Conservation (phyloP, 495 filamentous ascomycete species). For the Lasiosphaeria hispida region DNA sequence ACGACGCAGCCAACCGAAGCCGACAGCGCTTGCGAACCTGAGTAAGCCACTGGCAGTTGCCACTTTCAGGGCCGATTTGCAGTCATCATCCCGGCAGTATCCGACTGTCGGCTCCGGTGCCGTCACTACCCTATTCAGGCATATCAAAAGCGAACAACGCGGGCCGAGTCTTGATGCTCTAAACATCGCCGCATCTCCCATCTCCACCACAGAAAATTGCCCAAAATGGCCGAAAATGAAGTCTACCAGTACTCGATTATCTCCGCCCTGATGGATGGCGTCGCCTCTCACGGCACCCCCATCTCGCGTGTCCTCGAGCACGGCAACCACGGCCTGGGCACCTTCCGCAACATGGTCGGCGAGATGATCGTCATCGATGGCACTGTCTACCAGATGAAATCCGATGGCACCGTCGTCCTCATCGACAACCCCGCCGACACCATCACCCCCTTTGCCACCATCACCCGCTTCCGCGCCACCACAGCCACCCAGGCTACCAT, state of each 20-base stretch:
- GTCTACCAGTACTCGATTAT: conserved; percentile 53
- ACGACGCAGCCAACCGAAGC: too few species aligned
- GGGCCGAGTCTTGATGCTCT: background rate
- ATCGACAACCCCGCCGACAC: conserved; percentile 20
- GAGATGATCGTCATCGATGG: conserved; percentile 53
- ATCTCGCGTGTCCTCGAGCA: conserved; percentile 37
- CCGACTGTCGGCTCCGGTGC: background rate
- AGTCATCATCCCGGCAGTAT: background rate
- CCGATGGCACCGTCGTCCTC: conserved; percentile 34
- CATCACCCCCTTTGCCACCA: conserved; percentile 44
- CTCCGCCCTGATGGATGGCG: conserved; percentile 52
- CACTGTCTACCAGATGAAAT: conserved; percentile 46
- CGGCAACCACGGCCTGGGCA: conserved; percentile 53
- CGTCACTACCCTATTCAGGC: background rate
- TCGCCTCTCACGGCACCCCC: conserved; percentile 40
- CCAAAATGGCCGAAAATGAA: conserved; percentile 38
- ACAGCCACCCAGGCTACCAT: conserved; percentile 19
- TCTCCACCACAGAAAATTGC: background rate
- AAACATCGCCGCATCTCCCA: background rate
- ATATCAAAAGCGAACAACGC: background rate
- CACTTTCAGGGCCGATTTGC: too few species aligned
- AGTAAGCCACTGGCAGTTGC: too few species aligned
- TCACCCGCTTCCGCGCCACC: conserved; percentile 39
- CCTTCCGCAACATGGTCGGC: conserved; percentile 48
- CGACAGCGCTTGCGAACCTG: too few species aligned